Evolutionary conservation across 1,284 basidiomycete genomes (phyloP).

Genomic region (Lentinula novae-zelandiae): DNA sequence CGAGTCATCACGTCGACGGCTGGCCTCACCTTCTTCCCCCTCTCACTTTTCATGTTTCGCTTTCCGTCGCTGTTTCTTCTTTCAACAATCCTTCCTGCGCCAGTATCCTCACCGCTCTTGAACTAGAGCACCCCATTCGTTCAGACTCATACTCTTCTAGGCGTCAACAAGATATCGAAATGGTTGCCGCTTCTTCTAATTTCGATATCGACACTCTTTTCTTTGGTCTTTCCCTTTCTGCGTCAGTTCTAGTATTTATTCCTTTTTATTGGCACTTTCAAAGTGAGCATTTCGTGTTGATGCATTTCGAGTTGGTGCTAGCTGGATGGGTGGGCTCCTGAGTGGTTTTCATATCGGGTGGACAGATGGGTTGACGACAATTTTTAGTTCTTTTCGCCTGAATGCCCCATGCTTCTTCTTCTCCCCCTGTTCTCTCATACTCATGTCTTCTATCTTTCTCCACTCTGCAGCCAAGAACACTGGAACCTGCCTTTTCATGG

Average conservation of each 20-base stretch:
- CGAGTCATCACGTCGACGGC: neutral
- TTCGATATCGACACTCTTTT: conserved; percentile 8
- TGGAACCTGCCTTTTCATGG: conserved; percentile 11
- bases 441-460: neutral
- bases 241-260: conserved; percentile 9
- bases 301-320: neutral
- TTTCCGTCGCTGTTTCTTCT: no score
- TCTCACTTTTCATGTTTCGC: neutral
- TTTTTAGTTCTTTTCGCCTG: neutral
- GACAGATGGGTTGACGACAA: neutral
- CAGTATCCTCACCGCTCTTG: neutral
- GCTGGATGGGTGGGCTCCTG: neutral
- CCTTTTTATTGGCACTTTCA: conserved; percentile 10
- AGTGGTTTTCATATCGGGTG: neutral
- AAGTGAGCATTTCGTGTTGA: conserved; percentile 1
- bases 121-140: no score
- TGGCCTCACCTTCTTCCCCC: neutral
- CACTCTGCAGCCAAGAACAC: conserved; percentile 6
- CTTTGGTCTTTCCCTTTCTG: conserved; percentile 6
- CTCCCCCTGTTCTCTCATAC: neutral
- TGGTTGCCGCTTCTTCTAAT: neutral
- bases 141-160: neutral
- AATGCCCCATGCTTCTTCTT: neutral
- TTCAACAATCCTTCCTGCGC: neutral
- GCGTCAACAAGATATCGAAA: neutral